Conservation (phyloP, 179 eudicot species). For the Beta lomatogona region DNA sequence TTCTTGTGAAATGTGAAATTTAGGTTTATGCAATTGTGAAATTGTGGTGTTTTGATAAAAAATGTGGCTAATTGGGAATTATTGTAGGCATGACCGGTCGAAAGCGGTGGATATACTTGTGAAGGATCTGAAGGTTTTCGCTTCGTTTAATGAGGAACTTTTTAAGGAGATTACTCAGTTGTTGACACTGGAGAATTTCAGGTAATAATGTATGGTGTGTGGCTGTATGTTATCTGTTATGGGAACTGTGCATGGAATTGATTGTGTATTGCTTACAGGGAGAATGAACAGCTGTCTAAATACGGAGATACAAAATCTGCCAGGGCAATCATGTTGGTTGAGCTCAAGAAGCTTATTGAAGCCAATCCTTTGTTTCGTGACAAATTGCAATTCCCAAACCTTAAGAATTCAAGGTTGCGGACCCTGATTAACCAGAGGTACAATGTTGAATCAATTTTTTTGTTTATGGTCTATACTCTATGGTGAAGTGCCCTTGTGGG, state of each 20-base stretch:
- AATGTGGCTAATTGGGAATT: slow-evolving; percentile 28
- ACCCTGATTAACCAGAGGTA: slow-evolving; percentile 96
- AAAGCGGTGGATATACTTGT: slow-evolving; percentile 88
- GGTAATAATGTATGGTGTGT: slow-evolving; percentile 40
- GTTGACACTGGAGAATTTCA: slow-evolving; percentile 77
- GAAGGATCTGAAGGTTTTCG: slow-evolving; percentile 83
- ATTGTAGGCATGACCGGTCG: slow-evolving; percentile 70
- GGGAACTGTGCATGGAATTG: slow-evolving; percentile 9
- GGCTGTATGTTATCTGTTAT: neutral
- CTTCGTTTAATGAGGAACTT: slow-evolving; percentile 83
- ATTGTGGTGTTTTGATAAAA: neutral
- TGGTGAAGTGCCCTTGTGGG: neutral
- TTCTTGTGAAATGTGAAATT: neutral
- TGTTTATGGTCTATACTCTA: neutral
- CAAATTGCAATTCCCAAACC: slow-evolving; percentile 82
- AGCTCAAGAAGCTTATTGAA: slow-evolving; percentile 94
- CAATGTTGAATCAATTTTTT: neutral
- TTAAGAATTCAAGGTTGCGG: slow-evolving; percentile 81
- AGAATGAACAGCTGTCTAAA: slow-evolving; percentile 90
- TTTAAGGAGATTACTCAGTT: slow-evolving; percentile 91
- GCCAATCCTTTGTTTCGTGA: slow-evolving; percentile 98
- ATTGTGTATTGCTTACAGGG: slow-evolving; percentile 45
- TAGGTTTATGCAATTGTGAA: slow-evolving; percentile 1
- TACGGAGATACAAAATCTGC: slow-evolving; percentile 98
- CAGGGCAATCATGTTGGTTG: slow-evolving; percentile 90